Conservation (phyloP, 2,329 filamentous ascomycete genomes). For the Orbilia quercus region DNA sequence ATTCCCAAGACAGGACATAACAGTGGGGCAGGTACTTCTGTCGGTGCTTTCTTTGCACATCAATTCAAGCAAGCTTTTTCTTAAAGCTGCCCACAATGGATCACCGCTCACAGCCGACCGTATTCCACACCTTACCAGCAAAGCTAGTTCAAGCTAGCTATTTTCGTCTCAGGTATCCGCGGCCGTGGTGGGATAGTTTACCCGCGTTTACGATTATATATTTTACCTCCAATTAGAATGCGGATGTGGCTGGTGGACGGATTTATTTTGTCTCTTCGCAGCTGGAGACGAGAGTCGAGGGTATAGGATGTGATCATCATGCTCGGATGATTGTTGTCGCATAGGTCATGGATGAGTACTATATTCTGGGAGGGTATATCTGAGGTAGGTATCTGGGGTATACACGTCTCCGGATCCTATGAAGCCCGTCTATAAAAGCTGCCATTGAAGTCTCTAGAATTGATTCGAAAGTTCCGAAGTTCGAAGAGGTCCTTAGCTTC, state of each 20-base stretch:
- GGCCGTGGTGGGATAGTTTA: constrained; percentile 25
- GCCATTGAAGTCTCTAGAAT: too few relatives aligned
- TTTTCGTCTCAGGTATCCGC: background rate
- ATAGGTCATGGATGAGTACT: background rate
- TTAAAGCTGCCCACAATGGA: background rate
- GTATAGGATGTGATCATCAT: background rate
- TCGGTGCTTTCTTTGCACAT: too few relatives aligned
- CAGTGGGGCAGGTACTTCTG: too few relatives aligned
- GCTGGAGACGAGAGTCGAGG: background rate
- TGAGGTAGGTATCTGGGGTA: too few relatives aligned
- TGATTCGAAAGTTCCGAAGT: too few relatives aligned
- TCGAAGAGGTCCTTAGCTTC: too few relatives aligned
- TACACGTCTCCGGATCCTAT: too few relatives aligned
- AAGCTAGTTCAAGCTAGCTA: too few relatives aligned
- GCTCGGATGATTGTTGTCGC: background rate
- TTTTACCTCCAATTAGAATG: constrained; percentile 38
- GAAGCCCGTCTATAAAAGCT: background rate
- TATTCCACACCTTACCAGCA: too few relatives aligned
- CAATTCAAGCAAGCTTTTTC: too few relatives aligned
- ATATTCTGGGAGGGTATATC: background rate
- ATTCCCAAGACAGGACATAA: too few relatives aligned
- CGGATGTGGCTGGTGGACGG: background rate
- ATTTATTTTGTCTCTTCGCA: constrained; percentile 9
- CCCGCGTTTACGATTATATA: constrained; percentile 11
- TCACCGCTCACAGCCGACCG: too few relatives aligned